phyloP scores from a whole-genome alignment of 352 stramenopile genomes.

The Phytophthora multivora region DNA sequence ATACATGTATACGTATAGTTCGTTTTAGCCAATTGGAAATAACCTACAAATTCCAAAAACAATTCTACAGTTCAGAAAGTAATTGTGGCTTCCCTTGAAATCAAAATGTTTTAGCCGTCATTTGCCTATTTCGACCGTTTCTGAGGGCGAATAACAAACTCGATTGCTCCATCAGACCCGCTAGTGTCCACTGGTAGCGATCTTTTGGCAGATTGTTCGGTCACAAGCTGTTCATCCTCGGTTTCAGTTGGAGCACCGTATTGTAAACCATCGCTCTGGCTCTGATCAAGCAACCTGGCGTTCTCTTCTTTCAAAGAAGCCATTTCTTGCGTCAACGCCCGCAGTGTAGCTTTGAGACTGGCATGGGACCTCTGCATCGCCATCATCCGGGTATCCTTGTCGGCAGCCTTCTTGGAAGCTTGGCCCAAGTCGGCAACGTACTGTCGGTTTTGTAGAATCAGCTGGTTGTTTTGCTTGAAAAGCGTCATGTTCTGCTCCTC shows the following conservation, averaged over 20 bases:
- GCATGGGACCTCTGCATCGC: background rate
- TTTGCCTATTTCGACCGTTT: background rate
- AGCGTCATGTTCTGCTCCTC: constrained; percentile 1
- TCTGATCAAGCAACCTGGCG: background rate
- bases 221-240: too few relatives aligned
- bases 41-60: too few relatives aligned
- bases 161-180: background rate
- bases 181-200: background rate
- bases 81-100: too few relatives aligned
- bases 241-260: too few relatives aligned
- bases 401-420: background rate
- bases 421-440: constrained; percentile 2
- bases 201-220: background rate
- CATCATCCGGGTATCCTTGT: background rate
- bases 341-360: background rate
- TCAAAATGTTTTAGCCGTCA: too few relatives aligned
- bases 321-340: background rate
- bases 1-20: too few relatives aligned
- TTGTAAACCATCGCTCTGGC: background rate
- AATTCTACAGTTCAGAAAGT: too few relatives aligned
- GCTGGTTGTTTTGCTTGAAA: background rate
- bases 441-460: background rate
- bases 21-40: too few relatives aligned
- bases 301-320: background rate
- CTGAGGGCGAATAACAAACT: background rate